Base-by-base conservation (phyloP, 1,284 basidiomycete species). In the Veloboletus limbatus region DNA sequence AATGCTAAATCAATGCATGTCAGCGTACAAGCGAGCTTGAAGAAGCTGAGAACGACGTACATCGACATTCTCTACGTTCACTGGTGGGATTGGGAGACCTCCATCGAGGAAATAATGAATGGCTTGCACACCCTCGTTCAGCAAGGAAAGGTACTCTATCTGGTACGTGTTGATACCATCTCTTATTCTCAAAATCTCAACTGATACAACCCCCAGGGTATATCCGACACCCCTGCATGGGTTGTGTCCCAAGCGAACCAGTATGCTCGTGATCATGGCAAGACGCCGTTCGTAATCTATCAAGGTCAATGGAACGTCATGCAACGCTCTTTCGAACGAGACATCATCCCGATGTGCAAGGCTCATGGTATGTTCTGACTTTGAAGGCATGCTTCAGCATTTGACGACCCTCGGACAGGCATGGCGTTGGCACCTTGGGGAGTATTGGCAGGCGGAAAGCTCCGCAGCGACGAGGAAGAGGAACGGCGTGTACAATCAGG, bases 281-380 rank as follows among this genome's bases (percentile, higher is more conserved):
- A 75, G 55, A 71, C 73, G 0, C 76, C 73, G 1, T 79, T 80
- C 54, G 65, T 69, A 4, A 67, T 80, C 48, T 80, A 80, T 53
- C 77, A 80, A 54, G 78, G 78, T n/a, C 52, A 54, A 20, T 80
- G 78, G 77, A 76, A 67, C 48, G 65, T 77, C n/a, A n/a, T 75
- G 44, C 37, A 61, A 9, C 69, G 77, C 14, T 68, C 69, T 28
- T 69, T 78, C 40, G 77, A 79, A 62, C 62, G 75, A 6, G 77
- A 80, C 7, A 77, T 80, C 41, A 67, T 80, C 25, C 77, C 75
- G 2, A 79, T 80, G 76, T 64, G 47, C 8, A 65, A 69, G 16
- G 53, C 55, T 11, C 64, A 72, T 54, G 76, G 77, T 60, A 45
- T 40, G 44, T 42, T 18, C 2, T 2, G 10, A 16, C 4, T 31